Base-by-base conservation (phyloP, 2,329 filamentous ascomycete genomes). In the Ophiostoma pallidulum region DNA sequence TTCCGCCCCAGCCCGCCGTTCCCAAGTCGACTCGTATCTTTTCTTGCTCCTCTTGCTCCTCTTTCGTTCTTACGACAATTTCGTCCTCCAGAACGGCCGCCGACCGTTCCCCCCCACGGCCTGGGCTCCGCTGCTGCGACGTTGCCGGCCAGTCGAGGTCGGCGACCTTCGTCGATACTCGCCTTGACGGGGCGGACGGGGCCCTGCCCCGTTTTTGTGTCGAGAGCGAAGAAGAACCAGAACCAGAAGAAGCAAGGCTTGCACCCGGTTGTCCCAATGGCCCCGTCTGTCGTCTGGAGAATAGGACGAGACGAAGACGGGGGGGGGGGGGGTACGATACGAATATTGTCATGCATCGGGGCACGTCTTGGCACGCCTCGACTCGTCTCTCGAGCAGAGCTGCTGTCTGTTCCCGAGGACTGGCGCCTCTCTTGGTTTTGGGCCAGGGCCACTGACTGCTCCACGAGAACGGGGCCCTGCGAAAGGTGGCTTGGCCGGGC, bases 101-200 rank as follows among this genome's bases (percentile, higher is more conserved):
- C 14, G 7, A 32, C 29, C 12, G 29, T 32, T n/a, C 14, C 24
- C 10, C 6, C 24, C 31, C 31, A 35, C 31, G 31, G 41, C 14
- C 31, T 8, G 31, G 20, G 32, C 38, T 45, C 26, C 28, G 44
- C 40, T 46, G 44, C 44, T 46, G 44, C 44, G 44, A 40, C 44
- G 44, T 39, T 46, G 36, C 43, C 43, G 32, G 36, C 29, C 41
- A 2, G 26, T 29, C 41, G 33, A 24, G 2, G 8, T 19, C 19
- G 8, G 31, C 18, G 18, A n/a, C 35, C 19, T 35, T 43, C 28
- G 22, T 41, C 39, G 4, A 18, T 6, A 20, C 40, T 6, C 4
- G 8, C 10, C 32, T 20, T 20, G 31, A 19, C 14, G 4, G 8
- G 20, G 28, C 24, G 24, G 10, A 10, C 24, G 24, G 10, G 8